These are phyloP conservation scores for Diplogelasinospora grovesii DNA, from an alignment of 495 filamentous ascomycete species.

Conservation along the genomic window DNA sequence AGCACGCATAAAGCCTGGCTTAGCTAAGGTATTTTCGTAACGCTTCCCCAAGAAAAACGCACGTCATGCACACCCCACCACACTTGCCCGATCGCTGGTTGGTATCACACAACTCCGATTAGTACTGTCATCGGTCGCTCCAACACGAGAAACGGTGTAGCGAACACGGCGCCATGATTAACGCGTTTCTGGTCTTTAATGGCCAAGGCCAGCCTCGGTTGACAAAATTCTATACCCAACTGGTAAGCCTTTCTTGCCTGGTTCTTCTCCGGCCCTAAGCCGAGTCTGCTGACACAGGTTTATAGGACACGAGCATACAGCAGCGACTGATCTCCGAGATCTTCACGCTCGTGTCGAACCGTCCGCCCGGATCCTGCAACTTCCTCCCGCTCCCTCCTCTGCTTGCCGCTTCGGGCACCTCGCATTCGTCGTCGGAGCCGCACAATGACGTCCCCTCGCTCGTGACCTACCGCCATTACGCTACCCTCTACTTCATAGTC, in stretches of 20 bases:
- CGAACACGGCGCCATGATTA: slow-evolving; percentile 87
- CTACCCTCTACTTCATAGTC: slow-evolving; percentile 96
- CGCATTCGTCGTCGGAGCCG: slow-evolving; percentile 54
- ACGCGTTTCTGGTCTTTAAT: slow-evolving; percentile 98
- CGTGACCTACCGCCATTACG: slow-evolving; percentile 96
- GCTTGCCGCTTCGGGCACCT: slow-evolving; percentile 41
- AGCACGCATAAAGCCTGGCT: too few species aligned
- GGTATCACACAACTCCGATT: too few species aligned
- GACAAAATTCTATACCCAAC: slow-evolving; percentile 98
- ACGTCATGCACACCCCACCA: slow-evolving; percentile 11
- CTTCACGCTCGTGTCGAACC: slow-evolving; percentile 91
- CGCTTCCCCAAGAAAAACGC: too few species aligned
- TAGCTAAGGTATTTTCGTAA: too few species aligned
- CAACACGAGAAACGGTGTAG: too few species aligned
- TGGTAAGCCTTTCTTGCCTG: slow-evolving; percentile 52
- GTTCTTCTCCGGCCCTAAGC: slow-evolving; percentile 8
- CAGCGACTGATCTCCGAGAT: slow-evolving; percentile 96
- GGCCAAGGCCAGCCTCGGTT: slow-evolving; percentile 92
- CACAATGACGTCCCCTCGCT: slow-evolving; percentile 88
- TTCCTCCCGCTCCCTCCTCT: slow-evolving; percentile 69
- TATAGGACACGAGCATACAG: slow-evolving; percentile 85
- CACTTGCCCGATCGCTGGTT: slow-evolving; percentile 1
- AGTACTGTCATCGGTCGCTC: too few species aligned
- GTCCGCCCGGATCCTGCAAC: slow-evolving; percentile 84
- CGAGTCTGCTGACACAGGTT: background rate